phyloP scores from a whole-genome alignment of 129 eudicot genomes.

The Flaveria bidentis region DNA sequence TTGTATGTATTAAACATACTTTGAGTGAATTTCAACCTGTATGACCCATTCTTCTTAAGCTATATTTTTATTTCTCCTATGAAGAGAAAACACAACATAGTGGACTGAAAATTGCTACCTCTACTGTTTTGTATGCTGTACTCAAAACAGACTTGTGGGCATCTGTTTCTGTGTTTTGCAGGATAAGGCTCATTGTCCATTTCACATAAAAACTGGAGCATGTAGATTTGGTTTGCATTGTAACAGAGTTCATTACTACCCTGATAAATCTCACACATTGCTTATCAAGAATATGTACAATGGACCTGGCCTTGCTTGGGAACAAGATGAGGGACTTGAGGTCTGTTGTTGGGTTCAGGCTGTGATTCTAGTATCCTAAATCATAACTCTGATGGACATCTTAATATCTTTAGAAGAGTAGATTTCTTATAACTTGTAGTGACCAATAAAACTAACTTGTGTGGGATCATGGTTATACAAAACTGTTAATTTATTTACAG shows the following conservation, averaged over 20 bases:
- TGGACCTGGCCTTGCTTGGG: constrained; percentile 99
- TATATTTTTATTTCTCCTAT: neutral
- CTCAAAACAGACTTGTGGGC: constrained; percentile 6
- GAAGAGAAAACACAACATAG: neutral
- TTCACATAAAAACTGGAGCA: constrained; percentile 97
- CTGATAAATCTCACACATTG: constrained; percentile 84
- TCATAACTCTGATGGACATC: constrained; percentile 28
- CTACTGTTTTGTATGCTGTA: neutral
- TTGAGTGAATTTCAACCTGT: neutral
- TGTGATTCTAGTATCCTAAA: constrained; percentile 91
- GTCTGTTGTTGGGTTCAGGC: constrained; percentile 91
- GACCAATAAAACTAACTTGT: constrained; percentile 26
- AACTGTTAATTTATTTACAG: constrained; percentile 13
- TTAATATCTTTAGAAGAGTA: constrained; percentile 12
- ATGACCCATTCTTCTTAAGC: neutral
- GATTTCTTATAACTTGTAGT: neutral
- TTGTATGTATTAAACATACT: neutral
- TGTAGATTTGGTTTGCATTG: constrained; percentile 91
- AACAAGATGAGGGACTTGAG: constrained; percentile 99
- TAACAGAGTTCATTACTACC: constrained; percentile 95
- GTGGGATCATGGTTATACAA: neutral
- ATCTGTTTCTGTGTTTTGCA: constrained; percentile 44
- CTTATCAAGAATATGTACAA: constrained; percentile 95
- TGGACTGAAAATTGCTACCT: neutral
- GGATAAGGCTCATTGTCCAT: constrained; percentile 99